Evolutionary conservation across 495 filamentous ascomycete species (phyloP).

Genomic region (Aspergillus ostianus): DNA sequence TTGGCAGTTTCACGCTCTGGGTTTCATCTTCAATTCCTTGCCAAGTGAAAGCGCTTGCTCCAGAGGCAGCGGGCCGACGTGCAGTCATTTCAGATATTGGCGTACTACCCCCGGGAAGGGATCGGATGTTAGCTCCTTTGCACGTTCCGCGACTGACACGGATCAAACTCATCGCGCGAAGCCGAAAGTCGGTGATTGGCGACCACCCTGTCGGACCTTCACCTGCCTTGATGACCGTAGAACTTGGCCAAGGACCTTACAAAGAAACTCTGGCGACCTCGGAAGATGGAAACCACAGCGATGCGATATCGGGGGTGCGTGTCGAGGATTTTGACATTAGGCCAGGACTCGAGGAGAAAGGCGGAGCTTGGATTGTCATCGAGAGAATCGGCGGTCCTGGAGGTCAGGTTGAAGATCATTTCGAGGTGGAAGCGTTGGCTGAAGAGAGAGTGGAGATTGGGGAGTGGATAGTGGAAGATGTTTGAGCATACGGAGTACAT

Average conservation of each 20-base stretch:
- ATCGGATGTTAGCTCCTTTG: conserved; percentile 53
- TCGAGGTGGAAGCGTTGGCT: conserved; percentile 67
- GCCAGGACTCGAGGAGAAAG: conserved; percentile 45
- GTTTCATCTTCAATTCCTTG: conserved; percentile 60
- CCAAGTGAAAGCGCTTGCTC: conserved; percentile 51
- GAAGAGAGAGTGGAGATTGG: conserved; percentile 65
- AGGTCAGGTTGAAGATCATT: conserved; percentile 49
- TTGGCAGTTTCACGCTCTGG: conserved; percentile 71
- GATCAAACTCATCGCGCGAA: conserved; percentile 52
- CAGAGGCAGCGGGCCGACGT: conserved; percentile 69
- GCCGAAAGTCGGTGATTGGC: conserved; percentile 35
- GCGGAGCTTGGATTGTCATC: conserved; percentile 75
- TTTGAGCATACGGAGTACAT: conserved; percentile 13
- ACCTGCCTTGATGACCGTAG: conserved; percentile 62
- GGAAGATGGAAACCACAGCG: conserved; percentile 63
- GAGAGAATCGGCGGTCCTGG: conserved; percentile 63
- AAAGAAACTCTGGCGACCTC: conserved; percentile 58
- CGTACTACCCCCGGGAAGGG: conserved; percentile 48
- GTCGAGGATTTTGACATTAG: conserved; percentile 69
- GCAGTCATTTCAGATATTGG: conserved; percentile 50
- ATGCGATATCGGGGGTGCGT: conserved; percentile 65
- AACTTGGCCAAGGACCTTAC: conserved; percentile 67
- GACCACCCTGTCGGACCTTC: conserved; percentile 44
- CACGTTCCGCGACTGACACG: conserved; percentile 54
- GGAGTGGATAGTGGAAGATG: conserved; percentile 47